Evolutionary conservation across 345 rosid species (phyloP).

Genomic region (Barbarea vulgaris): DNA sequence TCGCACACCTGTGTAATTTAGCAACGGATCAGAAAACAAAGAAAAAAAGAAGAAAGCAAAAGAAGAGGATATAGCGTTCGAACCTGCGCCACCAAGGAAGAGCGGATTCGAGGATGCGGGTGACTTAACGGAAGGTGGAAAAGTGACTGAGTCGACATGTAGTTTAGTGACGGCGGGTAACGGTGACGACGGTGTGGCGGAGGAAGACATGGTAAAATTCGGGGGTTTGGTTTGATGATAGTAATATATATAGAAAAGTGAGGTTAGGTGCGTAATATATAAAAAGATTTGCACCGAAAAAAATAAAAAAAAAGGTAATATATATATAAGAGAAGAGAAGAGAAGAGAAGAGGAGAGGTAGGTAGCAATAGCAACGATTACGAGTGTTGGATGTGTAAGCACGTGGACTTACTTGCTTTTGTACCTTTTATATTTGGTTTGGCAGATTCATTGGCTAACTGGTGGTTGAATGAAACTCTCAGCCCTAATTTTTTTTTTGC

Average conservation of each 20-base stretch:
- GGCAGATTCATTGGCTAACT: background rate
- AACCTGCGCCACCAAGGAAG: conserved; percentile 94
- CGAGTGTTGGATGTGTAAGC: conserved; percentile 38
- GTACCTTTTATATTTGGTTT: background rate
- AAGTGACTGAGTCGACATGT: conserved; percentile 54
- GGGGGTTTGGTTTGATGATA: conserved; percentile 5
- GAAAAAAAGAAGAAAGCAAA: background rate
- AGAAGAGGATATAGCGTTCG: background rate
- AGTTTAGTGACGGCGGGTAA: conserved; percentile 43
- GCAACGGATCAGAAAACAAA: background rate
- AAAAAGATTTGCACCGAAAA: no score
- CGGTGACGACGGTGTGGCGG: conserved; percentile 10
- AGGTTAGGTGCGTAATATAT: no score
- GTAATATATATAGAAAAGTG: background rate
- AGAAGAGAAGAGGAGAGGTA: conserved; percentile 36
- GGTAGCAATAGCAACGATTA: conserved; percentile 29
- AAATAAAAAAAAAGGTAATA: no score
- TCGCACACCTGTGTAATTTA: conserved; percentile 62
- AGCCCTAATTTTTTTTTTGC: background rate
- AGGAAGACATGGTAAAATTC: conserved; percentile 23
- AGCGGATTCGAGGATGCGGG: conserved; percentile 59
- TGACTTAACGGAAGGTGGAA: conserved; percentile 63
- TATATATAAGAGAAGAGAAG: conserved; percentile 22
- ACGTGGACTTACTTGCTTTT: conserved; percentile 18
- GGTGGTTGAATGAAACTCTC: conserved; percentile 21